Conservation (phyloP, 139 green algal species). For the Eudorina sp. region DNA sequence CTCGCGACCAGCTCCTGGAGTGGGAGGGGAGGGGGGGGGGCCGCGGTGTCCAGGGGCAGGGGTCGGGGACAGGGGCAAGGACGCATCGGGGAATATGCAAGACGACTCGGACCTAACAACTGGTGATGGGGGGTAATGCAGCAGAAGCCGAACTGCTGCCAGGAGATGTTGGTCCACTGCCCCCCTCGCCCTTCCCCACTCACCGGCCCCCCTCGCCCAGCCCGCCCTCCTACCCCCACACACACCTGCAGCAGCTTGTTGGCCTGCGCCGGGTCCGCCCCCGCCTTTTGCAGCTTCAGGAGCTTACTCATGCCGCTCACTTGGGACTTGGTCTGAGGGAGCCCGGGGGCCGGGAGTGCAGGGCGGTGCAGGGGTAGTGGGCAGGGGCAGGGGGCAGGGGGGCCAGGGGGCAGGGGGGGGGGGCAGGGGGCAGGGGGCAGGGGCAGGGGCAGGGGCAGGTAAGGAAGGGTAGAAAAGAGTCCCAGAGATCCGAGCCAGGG, state of each 20-base stretch:
- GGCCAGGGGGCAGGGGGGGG: background rate
- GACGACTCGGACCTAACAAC: no score
- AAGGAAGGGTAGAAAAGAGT: background rate
- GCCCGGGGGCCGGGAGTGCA: background rate
- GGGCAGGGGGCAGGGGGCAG: background rate
- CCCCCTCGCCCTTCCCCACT: background rate
- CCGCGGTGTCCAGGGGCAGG: no score
- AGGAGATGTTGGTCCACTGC: background rate
- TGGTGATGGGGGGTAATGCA: no score
- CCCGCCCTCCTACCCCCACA: background rate
- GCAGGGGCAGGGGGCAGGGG: background rate
- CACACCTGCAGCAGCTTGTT: conserved; percentile 37
- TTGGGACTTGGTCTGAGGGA: conserved; percentile 19
- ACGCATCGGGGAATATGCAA: no score
- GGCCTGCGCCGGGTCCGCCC: background rate
- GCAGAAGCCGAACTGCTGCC: no score
- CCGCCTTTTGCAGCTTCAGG: conserved; percentile 44
- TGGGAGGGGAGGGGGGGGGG: background rate
- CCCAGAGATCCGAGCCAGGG: background rate
- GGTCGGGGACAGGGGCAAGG: no score
- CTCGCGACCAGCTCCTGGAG: conserved; percentile 41
- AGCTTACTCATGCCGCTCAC: conserved; percentile 39
- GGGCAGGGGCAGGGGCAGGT: background rate
- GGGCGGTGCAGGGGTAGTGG: background rate
- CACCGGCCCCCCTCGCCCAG: background rate